Evolutionary conservation across 441 rosid species (phyloP).

Genomic region (Euphorbia neoarborescens): DNA sequence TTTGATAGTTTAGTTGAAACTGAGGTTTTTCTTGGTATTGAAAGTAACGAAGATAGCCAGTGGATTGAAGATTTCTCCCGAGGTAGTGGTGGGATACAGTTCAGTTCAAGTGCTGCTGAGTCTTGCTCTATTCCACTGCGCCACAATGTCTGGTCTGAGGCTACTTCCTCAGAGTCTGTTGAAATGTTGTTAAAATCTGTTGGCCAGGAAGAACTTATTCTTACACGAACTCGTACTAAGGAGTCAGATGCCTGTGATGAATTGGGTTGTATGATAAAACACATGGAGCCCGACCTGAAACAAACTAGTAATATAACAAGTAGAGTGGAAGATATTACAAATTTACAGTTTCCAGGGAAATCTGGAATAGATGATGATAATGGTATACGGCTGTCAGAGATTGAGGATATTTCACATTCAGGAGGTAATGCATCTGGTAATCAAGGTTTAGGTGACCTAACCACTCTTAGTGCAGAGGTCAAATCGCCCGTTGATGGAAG

Average conservation of each 20-base stretch:
- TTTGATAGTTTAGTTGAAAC: constrained; percentile 81
- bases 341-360: constrained; percentile 34
- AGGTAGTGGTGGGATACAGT: constrained; percentile 62
- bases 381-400: constrained; percentile 32
- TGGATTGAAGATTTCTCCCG: constrained; percentile 95
- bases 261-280: constrained; percentile 57
- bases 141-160: constrained; percentile 99
- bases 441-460: constrained; percentile 27
- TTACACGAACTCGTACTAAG: constrained; percentile 35
- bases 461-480: constrained; percentile 26
- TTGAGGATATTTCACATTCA: constrained; percentile 34
- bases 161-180: constrained; percentile 93
- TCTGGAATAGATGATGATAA: constrained; percentile 32
- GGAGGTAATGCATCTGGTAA: constrained; percentile 31
- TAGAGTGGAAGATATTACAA: constrained; percentile 28
- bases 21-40: constrained; percentile 92
- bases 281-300: constrained; percentile 63
- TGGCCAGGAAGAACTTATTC: constrained; percentile 74
- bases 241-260: constrained; percentile 66
- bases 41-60: constrained; percentile 70
- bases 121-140: constrained; percentile 73
- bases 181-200: constrained; percentile 98
- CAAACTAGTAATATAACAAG: constrained; percentile 29
- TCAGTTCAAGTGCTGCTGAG: constrained; percentile 70
- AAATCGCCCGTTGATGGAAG: constrained; percentile 24